Base-by-base conservation (phyloP, 2,329 filamentous ascomycete genomes). In the Teratosphaeria pseudoeucalypti region DNA sequence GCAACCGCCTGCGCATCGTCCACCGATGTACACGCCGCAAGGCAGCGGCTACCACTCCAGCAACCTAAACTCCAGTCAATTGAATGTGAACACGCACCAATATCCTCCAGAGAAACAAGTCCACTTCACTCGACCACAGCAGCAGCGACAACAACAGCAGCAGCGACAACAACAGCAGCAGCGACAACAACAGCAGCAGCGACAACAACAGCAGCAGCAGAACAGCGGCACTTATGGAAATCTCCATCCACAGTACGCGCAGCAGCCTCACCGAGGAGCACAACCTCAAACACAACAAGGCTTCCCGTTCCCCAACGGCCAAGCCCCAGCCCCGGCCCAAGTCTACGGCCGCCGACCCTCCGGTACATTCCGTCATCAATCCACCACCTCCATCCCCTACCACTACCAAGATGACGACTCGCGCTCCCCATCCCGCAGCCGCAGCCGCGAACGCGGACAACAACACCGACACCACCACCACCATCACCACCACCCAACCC, bases 1-100 rank as follows among this genome's bases (percentile, higher is more conserved):
- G 29, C 68, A 70, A 29, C 69, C 70, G 16, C 65, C 65, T 14
- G 62, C 57, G 9, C 58, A 65, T n/a, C 62, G 66, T 58, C 62
- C 57, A 27, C 59, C 60, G 11, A 52, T 62, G 27, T 49, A 56
- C 39, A 52, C 53, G 49, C 59, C 61, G 62, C 63, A 65, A 66
- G 58, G 19, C 64, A 34, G 62, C 62, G 32, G 69, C 68, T 57
- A 62, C 54, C 58, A 62, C 26, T 55, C 60, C 27, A 49, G 57
- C 34, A 32, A 29, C 10, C 26, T 19, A 23, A 49, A 39, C 6
- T 62, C 49, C 34, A 63, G 29, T 7, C 29, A 32, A 7, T 32
- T 32, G 29, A 32, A 60, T 27, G 60, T 56, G 26, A 57, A 64
- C 37, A 61, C 61, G 12, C 64, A 62, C 43, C 58, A 63, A 39